Percentiles rank a stretch among this genome's conserved stretches.
phyloP scores from a whole-genome alignment of 2,329 filamentous ascomycete genomes.

The Alternaria infectoria region DNA sequence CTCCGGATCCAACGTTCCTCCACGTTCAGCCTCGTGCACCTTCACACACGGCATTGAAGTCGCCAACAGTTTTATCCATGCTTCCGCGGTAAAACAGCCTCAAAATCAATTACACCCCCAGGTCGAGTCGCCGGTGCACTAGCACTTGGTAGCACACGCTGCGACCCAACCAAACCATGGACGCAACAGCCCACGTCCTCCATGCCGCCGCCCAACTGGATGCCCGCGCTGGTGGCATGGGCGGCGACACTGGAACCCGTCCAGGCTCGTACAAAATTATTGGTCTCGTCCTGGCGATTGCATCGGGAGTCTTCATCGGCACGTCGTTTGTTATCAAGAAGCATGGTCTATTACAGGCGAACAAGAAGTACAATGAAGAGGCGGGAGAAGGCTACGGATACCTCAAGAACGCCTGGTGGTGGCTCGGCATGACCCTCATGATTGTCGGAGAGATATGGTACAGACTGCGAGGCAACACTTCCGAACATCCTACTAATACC shows the following conservation, averaged over 20 bases:
- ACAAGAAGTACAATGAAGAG: constrained; percentile 94
- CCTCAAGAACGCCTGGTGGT: constrained; percentile 94
- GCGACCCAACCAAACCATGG: constrained; percentile 48
- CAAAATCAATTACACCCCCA: constrained; percentile 4
- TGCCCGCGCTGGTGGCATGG: constrained; percentile 51
- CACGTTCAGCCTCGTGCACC: constrained; percentile 14
- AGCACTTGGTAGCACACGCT: constrained; percentile 15
- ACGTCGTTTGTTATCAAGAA: constrained; percentile 97
- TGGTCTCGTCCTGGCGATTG: constrained; percentile 83
- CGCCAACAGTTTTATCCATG: constrained; percentile 15
- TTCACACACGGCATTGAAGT: not conserved
- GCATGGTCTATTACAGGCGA: constrained; percentile 85
- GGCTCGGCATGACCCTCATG: constrained; percentile 95
- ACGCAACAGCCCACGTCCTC: constrained; percentile 48
- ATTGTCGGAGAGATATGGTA: constrained; percentile 84
- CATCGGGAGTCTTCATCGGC: constrained; percentile 91
- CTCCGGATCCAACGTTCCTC: constrained; percentile 12
- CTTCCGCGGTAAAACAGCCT: constrained; percentile 12
- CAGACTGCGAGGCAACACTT: not conserved
- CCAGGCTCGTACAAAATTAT: constrained; percentile 78
- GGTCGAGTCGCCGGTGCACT: constrained; percentile 20
- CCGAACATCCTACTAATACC: constrained; percentile 47
- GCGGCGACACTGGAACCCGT: constrained; percentile 44
- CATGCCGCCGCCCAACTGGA: constrained; percentile 53
- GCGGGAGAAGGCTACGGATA: constrained; percentile 97